Percentiles rank a stretch among this genome's conserved stretches.
Conservation (phyloP, 2,329 filamentous ascomycete species). For the Colletotrichum somersetense region DNA sequence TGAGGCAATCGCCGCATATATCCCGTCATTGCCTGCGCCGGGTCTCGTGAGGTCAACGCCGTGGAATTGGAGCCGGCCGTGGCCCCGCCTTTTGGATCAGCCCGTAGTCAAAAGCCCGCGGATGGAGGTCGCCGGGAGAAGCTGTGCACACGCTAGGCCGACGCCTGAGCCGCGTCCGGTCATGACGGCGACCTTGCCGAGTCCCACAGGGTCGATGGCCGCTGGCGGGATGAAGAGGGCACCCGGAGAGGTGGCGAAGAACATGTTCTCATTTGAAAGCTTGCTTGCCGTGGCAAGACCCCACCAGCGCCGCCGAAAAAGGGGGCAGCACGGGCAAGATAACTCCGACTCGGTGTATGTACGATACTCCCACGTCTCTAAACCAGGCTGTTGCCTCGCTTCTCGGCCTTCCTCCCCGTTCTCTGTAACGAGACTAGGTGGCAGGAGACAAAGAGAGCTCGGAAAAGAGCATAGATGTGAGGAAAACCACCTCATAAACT, state of each 20-base stretch:
- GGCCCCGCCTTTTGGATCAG: conserved; percentile 46
- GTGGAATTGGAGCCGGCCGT: conserved; percentile 52
- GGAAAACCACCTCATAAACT: not conserved
- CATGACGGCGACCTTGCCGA: conserved; percentile 48
- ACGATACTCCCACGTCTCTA: not conserved
- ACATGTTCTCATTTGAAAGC: conserved; percentile 38
- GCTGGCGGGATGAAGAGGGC: conserved; percentile 45
- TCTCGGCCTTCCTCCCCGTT: not conserved
- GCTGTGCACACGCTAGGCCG: conserved; percentile 50
- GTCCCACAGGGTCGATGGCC: conserved; percentile 42
- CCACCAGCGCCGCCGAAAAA: not conserved
- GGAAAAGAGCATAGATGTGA: not conserved
- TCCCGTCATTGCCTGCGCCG: conserved; percentile 47
- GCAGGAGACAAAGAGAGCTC: not conserved
- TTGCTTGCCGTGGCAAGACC: not conserved
- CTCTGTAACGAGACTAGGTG: not conserved
- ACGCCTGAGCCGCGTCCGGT: conserved; percentile 51
- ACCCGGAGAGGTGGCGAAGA: conserved; percentile 47
- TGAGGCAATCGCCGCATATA: conserved; percentile 24
- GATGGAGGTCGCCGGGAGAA: conserved; percentile 45
- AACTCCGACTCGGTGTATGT: not conserved
- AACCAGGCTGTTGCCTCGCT: conserved; percentile 7
- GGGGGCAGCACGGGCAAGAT: not conserved
- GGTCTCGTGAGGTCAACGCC: conserved; percentile 48
- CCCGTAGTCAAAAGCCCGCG: conserved; percentile 37